Base-by-base conservation (phyloP, 257 asterid species). In the Osmanthus fragrans region DNA sequence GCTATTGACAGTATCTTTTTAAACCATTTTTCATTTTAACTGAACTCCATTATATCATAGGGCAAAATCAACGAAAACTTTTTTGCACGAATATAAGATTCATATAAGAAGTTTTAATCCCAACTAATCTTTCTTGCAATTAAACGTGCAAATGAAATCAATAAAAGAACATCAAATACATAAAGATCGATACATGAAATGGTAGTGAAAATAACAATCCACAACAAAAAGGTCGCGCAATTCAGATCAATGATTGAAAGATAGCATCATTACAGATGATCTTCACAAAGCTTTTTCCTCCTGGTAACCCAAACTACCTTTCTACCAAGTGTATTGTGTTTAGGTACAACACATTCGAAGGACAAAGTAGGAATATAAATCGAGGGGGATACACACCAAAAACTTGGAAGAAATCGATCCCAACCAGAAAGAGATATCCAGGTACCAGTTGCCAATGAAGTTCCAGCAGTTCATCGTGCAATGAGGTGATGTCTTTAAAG, bases 381-480 rank as follows among this genome's bases (percentile, higher is more conserved):
- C 23, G 2, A 51, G 23, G 23, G 60, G 4, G 32, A 1, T 11
- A 58, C 67, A 7, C 29, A 8, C 32, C 67, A 58, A 58, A n/a
- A 1, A 21, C 67, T 58, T 21, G 5, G 65, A 56, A n/a, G 12
- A 40, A 74, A 74, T 33, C 5, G 11, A 72, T 58, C 33, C 39
- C 29, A 7, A 16, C 37, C 42, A 39, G 69, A 18, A 56, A 6
- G 27, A 51, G 58, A 77, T 23, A 42, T 11, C 39, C 82, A 47
- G 33, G 60, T 37, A 64, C 39, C 42, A 16, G 21, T 23, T 37
- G 60, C 32, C 34, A 32, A 45, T 2, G 37, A 51, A 58, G 32
- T 67, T 75, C 72, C 60, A 67, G 73, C 74, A 76, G 70, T 63
- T 72, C 60, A 25, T 49, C 4, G 49, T 37, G 70, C 67, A 27